Conservation (phyloP, 2,329 filamentous ascomycete species). For the Scedosporium dehoogii region DNA sequence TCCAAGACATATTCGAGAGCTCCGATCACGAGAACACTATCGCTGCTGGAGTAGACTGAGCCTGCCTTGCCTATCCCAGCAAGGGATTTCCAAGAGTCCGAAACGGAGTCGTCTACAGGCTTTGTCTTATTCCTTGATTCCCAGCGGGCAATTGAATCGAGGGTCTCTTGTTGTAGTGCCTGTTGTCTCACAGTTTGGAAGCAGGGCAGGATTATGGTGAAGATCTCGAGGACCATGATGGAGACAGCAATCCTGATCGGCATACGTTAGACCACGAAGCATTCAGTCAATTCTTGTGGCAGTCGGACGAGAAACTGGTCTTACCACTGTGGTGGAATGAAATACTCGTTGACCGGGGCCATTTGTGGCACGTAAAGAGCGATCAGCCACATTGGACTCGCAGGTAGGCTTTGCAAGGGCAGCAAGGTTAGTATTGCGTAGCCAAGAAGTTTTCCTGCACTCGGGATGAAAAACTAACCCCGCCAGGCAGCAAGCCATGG, state of each 20-base stretch:
- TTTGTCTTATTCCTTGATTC: slow-evolving; percentile 29
- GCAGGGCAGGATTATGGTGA: slow-evolving; percentile 54
- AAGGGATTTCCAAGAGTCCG: slow-evolving; percentile 19
- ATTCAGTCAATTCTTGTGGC: neutral
- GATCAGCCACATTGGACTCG: slow-evolving; percentile 58
- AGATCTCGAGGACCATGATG: slow-evolving; percentile 53
- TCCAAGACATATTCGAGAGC: slow-evolving; percentile 52
- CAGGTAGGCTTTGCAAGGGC: slow-evolving; percentile 38
- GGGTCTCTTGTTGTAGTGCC: slow-evolving; percentile 34
- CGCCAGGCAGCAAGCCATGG: slow-evolving; percentile 39
- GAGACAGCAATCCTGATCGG: slow-evolving; percentile 42
- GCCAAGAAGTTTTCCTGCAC: neutral
- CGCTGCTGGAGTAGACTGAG: slow-evolving; percentile 23
- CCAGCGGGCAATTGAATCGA: slow-evolving; percentile 39
- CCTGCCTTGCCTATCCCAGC: slow-evolving; percentile 24
- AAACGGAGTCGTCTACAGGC: slow-evolving; percentile 19
- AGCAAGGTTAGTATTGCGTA: neutral
- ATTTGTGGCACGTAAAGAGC: slow-evolving; percentile 44
- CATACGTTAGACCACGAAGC: neutral
- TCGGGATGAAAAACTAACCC: slow-evolving; percentile 22
- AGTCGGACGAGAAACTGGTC: slow-evolving; percentile 13
- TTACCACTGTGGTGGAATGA: slow-evolving; percentile 53
- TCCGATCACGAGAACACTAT: slow-evolving; percentile 47
- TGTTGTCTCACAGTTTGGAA: slow-evolving; percentile 41
- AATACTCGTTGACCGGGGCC: slow-evolving; percentile 41